phyloP scores from a whole-genome alignment of 2,329 filamentous ascomycete genomes.

The Penicillium aurantiogriseum region DNA sequence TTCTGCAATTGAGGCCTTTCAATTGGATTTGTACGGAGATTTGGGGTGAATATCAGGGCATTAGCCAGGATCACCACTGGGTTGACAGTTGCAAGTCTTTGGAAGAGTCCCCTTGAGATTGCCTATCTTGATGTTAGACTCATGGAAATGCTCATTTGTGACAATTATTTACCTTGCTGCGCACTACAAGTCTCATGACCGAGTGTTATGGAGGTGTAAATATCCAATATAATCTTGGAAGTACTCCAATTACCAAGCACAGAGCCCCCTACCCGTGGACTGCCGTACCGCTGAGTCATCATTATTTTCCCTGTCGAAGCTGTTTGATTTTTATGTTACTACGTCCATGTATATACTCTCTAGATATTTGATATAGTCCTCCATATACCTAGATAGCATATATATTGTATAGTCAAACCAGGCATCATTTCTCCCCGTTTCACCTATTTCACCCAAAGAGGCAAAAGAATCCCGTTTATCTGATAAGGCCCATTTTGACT shows the following conservation, averaged over 20 bases:
- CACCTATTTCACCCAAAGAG: conserved; percentile 10
- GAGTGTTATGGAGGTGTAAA: background rate
- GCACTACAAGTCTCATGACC: background rate
- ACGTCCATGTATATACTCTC: background rate
- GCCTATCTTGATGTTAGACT: background rate
- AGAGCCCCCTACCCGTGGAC: too few relatives aligned
- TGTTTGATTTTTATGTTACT: background rate
- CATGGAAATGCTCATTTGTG: background rate
- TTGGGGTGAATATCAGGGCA: background rate
- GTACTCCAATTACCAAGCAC: background rate
- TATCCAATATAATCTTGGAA: background rate
- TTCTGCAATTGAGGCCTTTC: background rate
- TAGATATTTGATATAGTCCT: background rate
- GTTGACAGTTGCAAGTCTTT: background rate
- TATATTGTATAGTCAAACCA: background rate
- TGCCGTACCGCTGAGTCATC: conserved; percentile 1
- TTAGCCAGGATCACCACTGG: background rate
- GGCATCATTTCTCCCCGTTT: background rate
- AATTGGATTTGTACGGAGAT: background rate
- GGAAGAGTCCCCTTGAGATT: background rate
- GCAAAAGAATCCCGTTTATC: conserved; percentile 18
- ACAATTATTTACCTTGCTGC: background rate
- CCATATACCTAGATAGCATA: background rate
- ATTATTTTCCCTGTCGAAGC: background rate
- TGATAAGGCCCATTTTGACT: conserved; percentile 5